Evolutionary conservation across 1,284 basidiomycete species (phyloP).

Genomic region (Marasmius oreades): DNA sequence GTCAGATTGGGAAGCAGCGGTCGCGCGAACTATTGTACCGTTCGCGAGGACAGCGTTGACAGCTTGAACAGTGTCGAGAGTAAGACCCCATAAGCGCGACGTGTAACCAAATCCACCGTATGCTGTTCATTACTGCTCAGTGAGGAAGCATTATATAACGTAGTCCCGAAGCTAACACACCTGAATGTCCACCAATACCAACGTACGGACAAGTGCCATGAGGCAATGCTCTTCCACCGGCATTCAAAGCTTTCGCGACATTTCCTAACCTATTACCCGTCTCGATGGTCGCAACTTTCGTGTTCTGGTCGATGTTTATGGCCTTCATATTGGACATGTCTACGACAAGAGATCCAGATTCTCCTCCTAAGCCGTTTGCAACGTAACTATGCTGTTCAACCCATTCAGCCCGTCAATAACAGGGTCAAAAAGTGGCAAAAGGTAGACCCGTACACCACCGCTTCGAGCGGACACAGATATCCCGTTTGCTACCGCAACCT

Average conservation of each 20-base stretch:
- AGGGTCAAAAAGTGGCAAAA: not conserved
- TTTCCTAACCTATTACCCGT: conserved; percentile 26
- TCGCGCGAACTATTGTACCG: conserved; percentile 24
- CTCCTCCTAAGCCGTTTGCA: conserved; percentile 23
- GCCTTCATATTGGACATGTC: conserved; percentile 21
- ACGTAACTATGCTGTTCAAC: conserved; percentile 19
- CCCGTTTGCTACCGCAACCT: not conserved
- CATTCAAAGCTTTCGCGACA: conserved; percentile 23
- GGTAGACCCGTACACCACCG: not conserved
- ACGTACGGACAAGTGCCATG: conserved; percentile 29
- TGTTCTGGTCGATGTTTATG: conserved; percentile 17
- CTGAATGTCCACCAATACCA: conserved; percentile 24
- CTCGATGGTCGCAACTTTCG: conserved; percentile 17
- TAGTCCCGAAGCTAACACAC: not conserved
- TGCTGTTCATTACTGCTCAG: not conserved
- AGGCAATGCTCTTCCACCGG: conserved; percentile 25
- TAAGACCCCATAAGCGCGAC: conserved; percentile 26
- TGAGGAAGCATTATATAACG: not conserved
- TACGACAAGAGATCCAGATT: conserved; percentile 23
- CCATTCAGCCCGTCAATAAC: too few relatives aligned
- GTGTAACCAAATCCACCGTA: conserved; percentile 25
- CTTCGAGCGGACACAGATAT: conserved; percentile 2
- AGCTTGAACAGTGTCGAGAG: conserved; percentile 25
- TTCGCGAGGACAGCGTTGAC: conserved; percentile 27
- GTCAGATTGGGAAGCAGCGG: conserved; percentile 21